These are phyloP conservation scores for Phytopythium vexans DNA, from an alignment of 352 stramenopile species.

Conservation along the genomic window DNA sequence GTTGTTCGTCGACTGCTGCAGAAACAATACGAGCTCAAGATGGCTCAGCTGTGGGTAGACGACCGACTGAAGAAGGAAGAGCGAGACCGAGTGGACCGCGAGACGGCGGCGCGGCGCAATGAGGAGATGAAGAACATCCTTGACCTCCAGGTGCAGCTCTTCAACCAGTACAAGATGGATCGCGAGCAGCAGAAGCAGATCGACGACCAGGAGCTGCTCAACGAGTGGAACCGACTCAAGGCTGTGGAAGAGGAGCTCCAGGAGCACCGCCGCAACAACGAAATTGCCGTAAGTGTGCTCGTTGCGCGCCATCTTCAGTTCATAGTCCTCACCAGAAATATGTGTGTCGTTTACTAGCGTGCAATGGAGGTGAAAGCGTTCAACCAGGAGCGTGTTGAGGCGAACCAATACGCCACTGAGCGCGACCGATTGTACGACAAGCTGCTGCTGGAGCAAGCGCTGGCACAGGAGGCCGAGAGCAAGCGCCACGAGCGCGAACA, in stretches of 20 bases:
- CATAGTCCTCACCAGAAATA: neutral
- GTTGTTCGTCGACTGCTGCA: conserved; percentile 6
- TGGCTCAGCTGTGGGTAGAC: conserved; percentile 71
- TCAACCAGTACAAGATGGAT: conserved; percentile 41
- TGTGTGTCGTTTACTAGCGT: conserved; percentile 16
- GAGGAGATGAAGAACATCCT: conserved; percentile 74
- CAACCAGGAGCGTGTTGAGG: conserved; percentile 64
- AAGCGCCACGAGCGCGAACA: conserved; percentile 54
- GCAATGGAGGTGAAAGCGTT: conserved; percentile 73
- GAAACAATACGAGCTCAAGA: conserved; percentile 41
- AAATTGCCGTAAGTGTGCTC: conserved; percentile 32
- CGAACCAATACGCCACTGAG: conserved; percentile 30
- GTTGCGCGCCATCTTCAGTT: neutral
- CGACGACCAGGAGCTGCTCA: conserved; percentile 52
- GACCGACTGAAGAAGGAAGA: conserved; percentile 77
- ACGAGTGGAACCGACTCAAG: conserved; percentile 57
- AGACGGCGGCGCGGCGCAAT: conserved; percentile 44
- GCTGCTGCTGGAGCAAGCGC: conserved; percentile 47
- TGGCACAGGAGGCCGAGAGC: conserved; percentile 58
- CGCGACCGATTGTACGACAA: conserved; percentile 70
- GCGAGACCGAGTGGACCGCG: conserved; percentile 49
- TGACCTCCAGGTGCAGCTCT: conserved; percentile 69
- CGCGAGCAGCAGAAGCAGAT: conserved; percentile 31
- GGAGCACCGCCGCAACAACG: conserved; percentile 39
- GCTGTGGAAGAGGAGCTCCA: conserved; percentile 66